phyloP scores from a whole-genome alignment of 345 rosid genomes.

The Eucalyptus sideroxylon region DNA sequence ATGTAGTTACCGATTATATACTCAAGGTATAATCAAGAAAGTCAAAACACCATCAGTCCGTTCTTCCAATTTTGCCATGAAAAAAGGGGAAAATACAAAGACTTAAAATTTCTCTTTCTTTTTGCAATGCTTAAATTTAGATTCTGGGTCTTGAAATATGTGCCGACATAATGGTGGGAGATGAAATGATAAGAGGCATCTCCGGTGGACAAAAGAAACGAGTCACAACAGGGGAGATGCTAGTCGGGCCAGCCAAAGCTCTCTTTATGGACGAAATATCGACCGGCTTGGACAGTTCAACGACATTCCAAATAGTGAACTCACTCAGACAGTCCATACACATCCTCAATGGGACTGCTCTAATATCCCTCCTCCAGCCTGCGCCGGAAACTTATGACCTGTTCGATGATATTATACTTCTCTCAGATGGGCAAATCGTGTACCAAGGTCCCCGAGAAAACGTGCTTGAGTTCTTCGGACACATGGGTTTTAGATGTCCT shows the following conservation, averaged over 20 bases:
- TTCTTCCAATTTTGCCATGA: neutral
- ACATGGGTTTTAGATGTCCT: constrained; percentile 62
- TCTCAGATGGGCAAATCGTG: constrained; percentile 72
- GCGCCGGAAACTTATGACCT: constrained; percentile 70
- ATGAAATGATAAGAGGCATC: constrained; percentile 49
- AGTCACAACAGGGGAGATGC: constrained; percentile 67
- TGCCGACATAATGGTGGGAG: constrained; percentile 49
- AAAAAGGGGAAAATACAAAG: neutral
- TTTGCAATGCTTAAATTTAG: neutral
- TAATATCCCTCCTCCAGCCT: constrained; percentile 79
- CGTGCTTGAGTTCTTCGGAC: constrained; percentile 56
- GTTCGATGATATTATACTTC: constrained; percentile 66
- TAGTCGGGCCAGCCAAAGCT: constrained; percentile 73
- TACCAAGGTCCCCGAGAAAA: constrained; percentile 68
- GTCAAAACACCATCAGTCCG: neutral
- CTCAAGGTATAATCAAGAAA: constrained; percentile 33
- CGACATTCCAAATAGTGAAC: constrained; percentile 70
- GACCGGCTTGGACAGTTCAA: constrained; percentile 79
- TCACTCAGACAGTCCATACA: constrained; percentile 48
- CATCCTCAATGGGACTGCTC: constrained; percentile 56
- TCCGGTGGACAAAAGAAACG: constrained; percentile 59
- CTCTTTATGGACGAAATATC: constrained; percentile 89
- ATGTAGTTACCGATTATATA: constrained; percentile 67
- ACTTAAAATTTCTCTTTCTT: neutral
- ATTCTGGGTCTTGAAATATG: constrained; percentile 52